These are phyloP conservation scores for Sanghuangporus sanghuang DNA, from an alignment of 1,284 basidiomycete genomes.

Conservation along the genomic window DNA sequence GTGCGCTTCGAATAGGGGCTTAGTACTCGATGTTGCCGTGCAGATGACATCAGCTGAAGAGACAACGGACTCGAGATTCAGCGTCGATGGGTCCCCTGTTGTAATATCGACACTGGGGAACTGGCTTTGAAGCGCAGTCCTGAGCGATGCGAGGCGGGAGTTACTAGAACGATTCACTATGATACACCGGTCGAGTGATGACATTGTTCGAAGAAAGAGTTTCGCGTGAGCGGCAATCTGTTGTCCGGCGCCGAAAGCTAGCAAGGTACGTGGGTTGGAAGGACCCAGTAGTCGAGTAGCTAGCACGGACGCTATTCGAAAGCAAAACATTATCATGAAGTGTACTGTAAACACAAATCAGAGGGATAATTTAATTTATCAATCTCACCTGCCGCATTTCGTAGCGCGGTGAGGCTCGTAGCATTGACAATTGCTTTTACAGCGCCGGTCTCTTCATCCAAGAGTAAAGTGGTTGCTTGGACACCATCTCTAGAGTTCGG, in stretches of 20 bases:
- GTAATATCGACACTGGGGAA: slow-evolving; percentile 38
- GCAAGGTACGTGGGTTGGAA: slow-evolving; percentile 41
- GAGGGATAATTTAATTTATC: no score
- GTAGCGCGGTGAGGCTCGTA: slow-evolving; percentile 65
- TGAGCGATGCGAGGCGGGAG: slow-evolving; percentile 42
- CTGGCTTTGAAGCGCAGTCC: slow-evolving; percentile 31
- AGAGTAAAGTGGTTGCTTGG: slow-evolving; percentile 70
- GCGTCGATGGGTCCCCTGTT: background rate
- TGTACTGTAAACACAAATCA: background rate
- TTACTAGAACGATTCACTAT: slow-evolving; percentile 64
- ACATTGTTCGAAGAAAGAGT: slow-evolving; percentile 55
- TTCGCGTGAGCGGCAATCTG: slow-evolving; percentile 63
- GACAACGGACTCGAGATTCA: slow-evolving; percentile 28
- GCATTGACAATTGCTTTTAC: slow-evolving; percentile 76
- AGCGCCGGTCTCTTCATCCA: slow-evolving; percentile 65
- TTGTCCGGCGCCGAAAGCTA: slow-evolving; percentile 74
- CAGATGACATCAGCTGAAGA: slow-evolving; percentile 51
- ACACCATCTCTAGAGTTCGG: slow-evolving; percentile 42
- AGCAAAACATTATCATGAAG: background rate
- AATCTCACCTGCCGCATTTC: slow-evolving; percentile 71
- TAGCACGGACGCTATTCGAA: slow-evolving; percentile 59
- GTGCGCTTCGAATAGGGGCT: slow-evolving; percentile 62
- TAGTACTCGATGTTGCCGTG: slow-evolving; percentile 73
- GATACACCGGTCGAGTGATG: slow-evolving; percentile 48
- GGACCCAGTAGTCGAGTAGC: slow-evolving; percentile 50